phyloP scores from a whole-genome alignment of 805 yeast genomes.

The Nadsonia fulvescens region DNA sequence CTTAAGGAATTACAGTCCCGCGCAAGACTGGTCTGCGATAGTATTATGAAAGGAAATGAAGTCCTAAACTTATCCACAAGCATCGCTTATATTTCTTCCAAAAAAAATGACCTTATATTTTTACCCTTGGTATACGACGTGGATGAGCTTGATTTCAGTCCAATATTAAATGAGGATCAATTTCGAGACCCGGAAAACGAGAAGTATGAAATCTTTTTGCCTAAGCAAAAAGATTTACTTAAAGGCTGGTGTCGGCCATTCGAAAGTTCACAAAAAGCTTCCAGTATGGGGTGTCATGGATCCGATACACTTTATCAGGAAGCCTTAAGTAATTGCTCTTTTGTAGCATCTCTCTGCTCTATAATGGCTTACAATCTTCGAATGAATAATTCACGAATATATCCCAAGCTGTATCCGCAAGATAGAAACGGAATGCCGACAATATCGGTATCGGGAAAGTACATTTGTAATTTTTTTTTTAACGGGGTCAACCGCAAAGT shows the following conservation, averaged over 20 bases:
- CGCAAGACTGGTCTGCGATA: constrained; percentile 7
- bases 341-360: constrained; percentile 50
- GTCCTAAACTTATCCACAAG: constrained; percentile 9
- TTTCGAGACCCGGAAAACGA: constrained; percentile 3
- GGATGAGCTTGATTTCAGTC: background rate
- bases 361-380: constrained; percentile 18
- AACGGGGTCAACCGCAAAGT: constrained; percentile 37
- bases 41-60: constrained; percentile 6
- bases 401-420: constrained; percentile 12
- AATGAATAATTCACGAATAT: constrained; percentile 8
- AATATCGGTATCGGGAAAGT: constrained; percentile 16
- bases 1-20: background rate
- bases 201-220: constrained; percentile 1
- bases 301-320: constrained; percentile 11
- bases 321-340: constrained; percentile 45
- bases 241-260: constrained; percentile 2
- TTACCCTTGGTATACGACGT: constrained; percentile 11
- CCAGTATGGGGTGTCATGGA: constrained; percentile 3
- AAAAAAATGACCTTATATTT: constrained; percentile 18
- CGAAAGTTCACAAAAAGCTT: constrained; percentile 2
- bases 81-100: constrained; percentile 17
- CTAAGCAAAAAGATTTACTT: constrained; percentile 3
- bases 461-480: constrained; percentile 26
- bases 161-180: constrained; percentile 2
- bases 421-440: constrained; percentile 7